Conservation (phyloP, 2,329 filamentous ascomycete genomes). For the Aspergillus sp. region DNA sequence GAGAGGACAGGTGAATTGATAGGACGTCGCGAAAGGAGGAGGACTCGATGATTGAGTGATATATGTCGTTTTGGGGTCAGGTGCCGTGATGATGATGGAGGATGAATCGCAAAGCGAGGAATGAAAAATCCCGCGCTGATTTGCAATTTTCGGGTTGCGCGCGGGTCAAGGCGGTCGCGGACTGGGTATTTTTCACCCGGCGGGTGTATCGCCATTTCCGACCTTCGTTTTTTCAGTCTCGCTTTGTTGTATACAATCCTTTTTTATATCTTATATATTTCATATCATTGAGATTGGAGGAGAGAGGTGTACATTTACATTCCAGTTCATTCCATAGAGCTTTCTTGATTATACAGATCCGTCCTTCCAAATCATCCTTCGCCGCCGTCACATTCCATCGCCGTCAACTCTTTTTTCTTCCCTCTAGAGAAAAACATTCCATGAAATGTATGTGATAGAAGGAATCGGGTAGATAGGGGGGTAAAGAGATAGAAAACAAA, state of each 20-base stretch:
- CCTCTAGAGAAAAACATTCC: neutral
- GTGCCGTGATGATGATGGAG: neutral
- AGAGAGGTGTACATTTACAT: constrained; percentile 1
- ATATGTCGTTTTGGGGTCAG: too few species aligned
- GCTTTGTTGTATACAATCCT: neutral
- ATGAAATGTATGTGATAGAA: neutral
- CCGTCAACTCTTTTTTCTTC: neutral
- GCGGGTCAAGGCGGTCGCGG: neutral
- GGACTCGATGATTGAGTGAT: too few species aligned
- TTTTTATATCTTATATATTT: neutral
- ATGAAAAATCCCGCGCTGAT: neutral
- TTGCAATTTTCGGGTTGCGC: constrained; percentile 9
- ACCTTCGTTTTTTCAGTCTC: neutral
- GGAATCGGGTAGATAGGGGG: neutral
- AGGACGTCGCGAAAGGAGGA: too few species aligned
- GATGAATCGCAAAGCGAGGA: neutral
- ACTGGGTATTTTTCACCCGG: constrained; percentile 5
- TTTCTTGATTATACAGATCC: constrained; percentile 4
- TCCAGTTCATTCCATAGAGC: constrained; percentile 1
- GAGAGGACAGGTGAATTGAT: too few species aligned
- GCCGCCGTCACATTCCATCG: neutral
- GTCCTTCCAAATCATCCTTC: neutral
- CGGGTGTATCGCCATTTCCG: neutral
- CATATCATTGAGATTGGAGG: neutral
- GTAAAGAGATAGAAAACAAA: constrained; percentile 8